Conservation (phyloP, 1,284 basidiomycete species). For the Lentinus polychrous region DNA sequence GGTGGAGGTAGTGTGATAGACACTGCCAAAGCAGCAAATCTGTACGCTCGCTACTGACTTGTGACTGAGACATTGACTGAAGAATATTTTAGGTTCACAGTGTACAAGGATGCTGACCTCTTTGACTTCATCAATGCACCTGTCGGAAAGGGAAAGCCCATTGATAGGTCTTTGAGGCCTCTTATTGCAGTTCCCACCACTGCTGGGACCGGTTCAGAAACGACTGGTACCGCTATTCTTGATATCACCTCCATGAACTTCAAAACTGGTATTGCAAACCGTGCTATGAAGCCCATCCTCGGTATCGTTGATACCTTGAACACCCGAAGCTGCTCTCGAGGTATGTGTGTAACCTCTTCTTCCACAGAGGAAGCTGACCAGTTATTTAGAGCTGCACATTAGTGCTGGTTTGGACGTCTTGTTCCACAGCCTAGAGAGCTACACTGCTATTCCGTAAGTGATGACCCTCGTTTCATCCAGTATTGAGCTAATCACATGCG, state of each 20-base stretch:
- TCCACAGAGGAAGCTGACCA: background rate
- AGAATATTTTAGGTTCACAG: constrained; percentile 51
- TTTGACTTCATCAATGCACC: constrained; percentile 98
- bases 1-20: constrained; percentile 96
- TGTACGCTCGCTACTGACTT: constrained; percentile 44
- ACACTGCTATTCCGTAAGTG: constrained; percentile 79
- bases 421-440: constrained; percentile 93
- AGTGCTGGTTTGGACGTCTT: constrained; percentile 89
- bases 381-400: constrained; percentile 75
- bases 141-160: constrained; percentile 86
- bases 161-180: constrained; percentile 71
- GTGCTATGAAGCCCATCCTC: constrained; percentile 85
- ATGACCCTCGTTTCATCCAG: background rate
- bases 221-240: constrained; percentile 95
- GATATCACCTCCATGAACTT: constrained; percentile 87
- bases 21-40: constrained; percentile 88
- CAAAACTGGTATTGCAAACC: constrained; percentile 94
- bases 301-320: constrained; percentile 79
- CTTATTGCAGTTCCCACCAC: constrained; percentile 96
- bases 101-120: constrained; percentile 87
- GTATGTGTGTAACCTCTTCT: constrained; percentile 16
- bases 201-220: constrained; percentile 96
- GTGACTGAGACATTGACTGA: constrained; percentile 1
- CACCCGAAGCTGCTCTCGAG: constrained; percentile 51
- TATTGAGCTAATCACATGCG: constrained; percentile 6